These are phyloP conservation scores for Chamaecyparis obtusa DNA, from an alignment of 75 land plant species.

Conservation along the genomic window DNA sequence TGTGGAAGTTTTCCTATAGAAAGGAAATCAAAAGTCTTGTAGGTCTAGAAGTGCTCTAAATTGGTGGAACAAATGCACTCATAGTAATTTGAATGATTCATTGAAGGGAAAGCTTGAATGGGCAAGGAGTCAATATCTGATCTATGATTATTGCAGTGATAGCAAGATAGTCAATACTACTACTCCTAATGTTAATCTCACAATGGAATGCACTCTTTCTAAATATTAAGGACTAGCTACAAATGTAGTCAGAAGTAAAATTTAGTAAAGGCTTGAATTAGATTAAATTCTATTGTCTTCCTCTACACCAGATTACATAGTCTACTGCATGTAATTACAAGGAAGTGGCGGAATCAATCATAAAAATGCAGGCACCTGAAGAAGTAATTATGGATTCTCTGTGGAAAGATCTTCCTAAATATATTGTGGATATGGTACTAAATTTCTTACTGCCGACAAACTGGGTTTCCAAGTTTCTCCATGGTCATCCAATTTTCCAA, in stretches of 20 bases:
- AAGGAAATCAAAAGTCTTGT: slow-evolving; percentile 29
- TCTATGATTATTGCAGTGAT: slow-evolving; percentile 76
- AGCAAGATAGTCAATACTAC: slow-evolving; percentile 37
- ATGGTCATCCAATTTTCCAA: no score
- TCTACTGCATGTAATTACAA: no score
- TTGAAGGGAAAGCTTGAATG: slow-evolving; percentile 49
- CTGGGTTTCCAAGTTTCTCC: no score
- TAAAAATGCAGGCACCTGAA: no score
- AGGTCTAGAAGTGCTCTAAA: slow-evolving; percentile 29
- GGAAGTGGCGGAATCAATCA: no score
- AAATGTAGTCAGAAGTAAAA: background rate
- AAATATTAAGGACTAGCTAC: slow-evolving; percentile 20
- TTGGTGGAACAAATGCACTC: slow-evolving; percentile 63
- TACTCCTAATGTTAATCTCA: slow-evolving; percentile 17
- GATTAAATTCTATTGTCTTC: no score
- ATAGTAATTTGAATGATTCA: slow-evolving; percentile 21
- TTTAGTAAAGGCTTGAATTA: no score
- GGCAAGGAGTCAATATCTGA: slow-evolving; percentile 52
- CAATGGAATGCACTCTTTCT: slow-evolving; percentile 48
- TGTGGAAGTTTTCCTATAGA: slow-evolving; percentile 56
- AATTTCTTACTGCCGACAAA: no score
- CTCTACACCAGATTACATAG: no score
- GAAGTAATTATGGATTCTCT: no score
- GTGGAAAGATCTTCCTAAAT: no score
- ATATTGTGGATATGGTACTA: no score